Base-by-base conservation (phyloP, 1,284 basidiomycete species). In the Phaffia rhodozyma region DNA sequence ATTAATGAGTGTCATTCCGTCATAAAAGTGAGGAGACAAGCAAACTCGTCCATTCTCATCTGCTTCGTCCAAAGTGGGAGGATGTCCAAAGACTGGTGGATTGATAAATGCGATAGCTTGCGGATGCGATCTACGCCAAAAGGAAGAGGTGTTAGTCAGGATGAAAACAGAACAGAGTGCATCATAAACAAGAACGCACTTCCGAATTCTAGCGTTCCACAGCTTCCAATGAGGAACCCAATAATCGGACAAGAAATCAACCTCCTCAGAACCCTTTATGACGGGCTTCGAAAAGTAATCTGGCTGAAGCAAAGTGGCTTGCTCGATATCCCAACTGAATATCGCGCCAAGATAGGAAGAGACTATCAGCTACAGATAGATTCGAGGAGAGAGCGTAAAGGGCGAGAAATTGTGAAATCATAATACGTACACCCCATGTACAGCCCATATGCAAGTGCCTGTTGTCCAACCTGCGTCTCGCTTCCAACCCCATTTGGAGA, bases 361-460 rank as follows among this genome's bases (percentile, higher is more conserved):
- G 4, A 21, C 20, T 5, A 16, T 34, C 29, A 34, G 29, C 54
- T 34, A n/a, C 20, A 6, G 32, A 11, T 23, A 5, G 25, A 32
- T 34, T 23, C 9, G 54, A 20, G 18, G n/a, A n/a, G 27, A 20
- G 16, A 16, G 27, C 18, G 7, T 4, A 55, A 11, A 3, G 3
- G 20, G 54, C 7, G 3, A 20, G 32, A 7, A 5, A 2, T 16
- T n/a, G 29, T 20, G 6, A 30, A 32, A 32, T 9, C 48, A 11
- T 3, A 6, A 6, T 38, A 55, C 87, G 93, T 93, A 97, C 0
- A 97, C 86, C 60, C 86, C 90, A 72, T 97, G 93, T 69, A 83
- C 81, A 0, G 91, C 92, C 94, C 94, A 98, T 29, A 90, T 73
- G 72, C 92, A 96, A 11, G 78, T 84, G 5, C 93, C 92, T 1